Evolutionary conservation across 768 basidiomycete species (phyloP), one percentile per base, ranked within the genome.

Genomic region (Russula earlei): DNA sequence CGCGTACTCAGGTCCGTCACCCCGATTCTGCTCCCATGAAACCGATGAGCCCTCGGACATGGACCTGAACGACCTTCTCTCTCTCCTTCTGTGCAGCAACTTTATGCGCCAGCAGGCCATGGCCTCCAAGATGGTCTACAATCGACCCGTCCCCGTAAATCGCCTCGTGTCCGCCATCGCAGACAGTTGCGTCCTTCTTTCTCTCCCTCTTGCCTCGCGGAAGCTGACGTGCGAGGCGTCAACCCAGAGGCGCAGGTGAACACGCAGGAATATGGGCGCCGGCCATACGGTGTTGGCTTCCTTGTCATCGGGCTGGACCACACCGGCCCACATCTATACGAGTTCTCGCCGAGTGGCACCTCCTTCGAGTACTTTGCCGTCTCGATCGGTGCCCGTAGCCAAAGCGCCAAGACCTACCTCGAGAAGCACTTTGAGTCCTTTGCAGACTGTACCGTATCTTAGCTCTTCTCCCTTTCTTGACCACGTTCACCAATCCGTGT

Each of bases 61-160:
- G 27, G 33, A 34, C 4, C 10, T 40, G 36, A 25, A 20, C 25
- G 5, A 4, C 17, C 20, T 40, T 24, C 20, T 40, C 20, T 29
- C 17, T 7, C 4, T 31, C 25, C 19, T 24, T 36, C n/a, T 22
- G 2, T 51, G 45, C 65, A 97, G 95, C 69, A 98, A 99, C 74
- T 97, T 95, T 70, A 98, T 99, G 96, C 82, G 96, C 37, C 96
- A 98, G 70, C 91, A 98, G 73, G 95, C 96, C 47, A 92, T 98
- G 86, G 82, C 82, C 31, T 90, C 87, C 12, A 84, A 85, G 62
- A 97, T 99, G 95, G 73, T 89, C 47, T 96, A 93, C 76, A 95
- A 90, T 72, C 83, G 96, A 41, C 90, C 93, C 20, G 82, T 96
- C 47, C 96, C 96, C 50, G 90, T 98, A 0, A 91, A 90, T 67